Conservation (phyloP, 257 asterid genomes). For the Solanum stenotomum region DNA sequence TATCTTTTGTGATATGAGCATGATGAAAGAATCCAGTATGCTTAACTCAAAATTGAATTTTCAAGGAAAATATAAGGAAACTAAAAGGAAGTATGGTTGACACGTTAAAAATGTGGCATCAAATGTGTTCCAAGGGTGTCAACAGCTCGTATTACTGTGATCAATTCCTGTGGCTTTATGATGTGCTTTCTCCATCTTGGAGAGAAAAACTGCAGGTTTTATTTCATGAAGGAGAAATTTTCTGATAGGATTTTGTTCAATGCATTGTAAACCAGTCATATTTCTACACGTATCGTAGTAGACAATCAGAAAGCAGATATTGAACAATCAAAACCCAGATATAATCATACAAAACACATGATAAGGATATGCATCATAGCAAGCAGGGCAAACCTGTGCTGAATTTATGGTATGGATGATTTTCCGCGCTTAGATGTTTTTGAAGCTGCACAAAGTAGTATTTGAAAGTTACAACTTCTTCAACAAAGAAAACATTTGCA, state of each 20-base stretch:
- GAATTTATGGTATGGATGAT: constrained; percentile 91
- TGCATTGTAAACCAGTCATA: neutral
- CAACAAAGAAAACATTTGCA: neutral
- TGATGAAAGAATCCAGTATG: neutral
- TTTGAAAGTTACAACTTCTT: constrained; percentile 6
- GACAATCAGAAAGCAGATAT: neutral
- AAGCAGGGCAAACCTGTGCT: constrained; percentile 66
- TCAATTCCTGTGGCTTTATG: neutral
- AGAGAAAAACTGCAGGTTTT: neutral
- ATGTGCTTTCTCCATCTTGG: neutral
- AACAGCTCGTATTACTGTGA: neutral
- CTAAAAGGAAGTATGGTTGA: neutral
- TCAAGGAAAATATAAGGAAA: neutral
- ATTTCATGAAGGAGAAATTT: neutral
- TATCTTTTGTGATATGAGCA: neutral
- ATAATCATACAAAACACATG: neutral
- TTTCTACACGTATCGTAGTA: neutral
- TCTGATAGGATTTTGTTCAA: neutral
- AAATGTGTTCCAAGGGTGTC: neutral
- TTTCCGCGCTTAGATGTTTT: constrained; percentile 67
- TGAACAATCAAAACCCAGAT: neutral
- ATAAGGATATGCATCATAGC: neutral
- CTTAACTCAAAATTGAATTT: neutral
- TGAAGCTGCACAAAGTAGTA: constrained; percentile 57
- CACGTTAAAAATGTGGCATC: neutral